Percentiles rank a stretch among this genome's conserved stretches.
Evolutionary conservation across 768 basidiomycete species (phyloP).

Genomic region (Boletus edulis): DNA sequence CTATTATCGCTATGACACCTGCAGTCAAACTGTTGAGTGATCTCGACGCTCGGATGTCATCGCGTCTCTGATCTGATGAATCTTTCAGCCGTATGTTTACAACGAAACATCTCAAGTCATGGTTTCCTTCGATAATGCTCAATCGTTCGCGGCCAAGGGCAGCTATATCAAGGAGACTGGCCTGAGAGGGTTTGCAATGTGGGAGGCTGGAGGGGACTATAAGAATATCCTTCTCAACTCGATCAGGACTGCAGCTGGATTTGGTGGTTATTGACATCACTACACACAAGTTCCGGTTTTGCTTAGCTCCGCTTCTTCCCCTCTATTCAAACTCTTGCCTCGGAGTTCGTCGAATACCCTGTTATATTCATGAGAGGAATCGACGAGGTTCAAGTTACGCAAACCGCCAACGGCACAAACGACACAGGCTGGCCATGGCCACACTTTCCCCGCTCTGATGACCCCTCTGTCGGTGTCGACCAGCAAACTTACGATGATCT

Average conservation of each 20-base stretch:
- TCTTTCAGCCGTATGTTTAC: conserved; percentile 63
- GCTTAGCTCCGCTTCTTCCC: not conserved
- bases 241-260: conserved; percentile 31
- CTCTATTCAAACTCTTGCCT: not conserved
- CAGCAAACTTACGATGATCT: conserved; percentile 40
- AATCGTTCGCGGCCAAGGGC: conserved; percentile 62
- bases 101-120: conserved; percentile 52
- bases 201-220: conserved; percentile 69
- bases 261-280: not conserved
- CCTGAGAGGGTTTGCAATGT: conserved; percentile 64
- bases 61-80: not conserved
- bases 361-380: conserved; percentile 5
- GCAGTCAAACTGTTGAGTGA: conserved; percentile 66
- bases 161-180: conserved; percentile 49
- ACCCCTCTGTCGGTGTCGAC: conserved; percentile 31
- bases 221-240: conserved; percentile 59
- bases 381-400: not conserved
- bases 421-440: conserved; percentile 18
- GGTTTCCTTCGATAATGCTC: conserved; percentile 63
- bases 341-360: not conserved
- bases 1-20: conserved; percentile 55
- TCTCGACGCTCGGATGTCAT: too few species aligned
- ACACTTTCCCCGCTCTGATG: conserved; percentile 23
- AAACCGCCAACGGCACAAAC: not conserved
- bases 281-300: not conserved